phyloP scores from a whole-genome alignment of 176 grass and related monocot genomes.

The Eleusine indica region DNA sequence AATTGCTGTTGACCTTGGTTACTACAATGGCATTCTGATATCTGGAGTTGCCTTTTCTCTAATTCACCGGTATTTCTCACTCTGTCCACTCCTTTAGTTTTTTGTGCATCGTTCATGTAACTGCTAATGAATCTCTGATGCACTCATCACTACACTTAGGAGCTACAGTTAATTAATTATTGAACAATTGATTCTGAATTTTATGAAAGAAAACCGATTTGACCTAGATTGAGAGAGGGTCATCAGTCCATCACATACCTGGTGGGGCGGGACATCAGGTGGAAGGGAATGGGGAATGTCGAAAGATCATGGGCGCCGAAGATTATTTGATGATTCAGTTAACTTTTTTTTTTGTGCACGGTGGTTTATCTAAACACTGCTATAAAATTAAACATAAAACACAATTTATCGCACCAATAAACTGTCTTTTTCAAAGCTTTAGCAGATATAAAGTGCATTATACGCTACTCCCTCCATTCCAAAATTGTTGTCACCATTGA shows the following conservation, averaged over 20 bases:
- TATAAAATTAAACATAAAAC: slow-evolving; percentile 26
- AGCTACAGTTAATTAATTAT: background rate
- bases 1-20: slow-evolving; percentile 81
- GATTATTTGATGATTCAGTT: background rate
- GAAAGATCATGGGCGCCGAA: background rate
- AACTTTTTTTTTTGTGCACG: background rate
- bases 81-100: slow-evolving; percentile 35
- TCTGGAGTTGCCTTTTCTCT: slow-evolving; percentile 81
- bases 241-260: background rate
- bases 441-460: background rate
- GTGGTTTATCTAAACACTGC: background rate
- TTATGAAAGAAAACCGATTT: background rate
- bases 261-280: background rate
- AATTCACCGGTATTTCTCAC: slow-evolving; percentile 74
- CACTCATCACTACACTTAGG: slow-evolving; percentile 12
- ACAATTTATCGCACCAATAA: slow-evolving; percentile 21
- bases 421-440: slow-evolving; percentile 12
- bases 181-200: background rate
- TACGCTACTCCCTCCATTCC: background rate
- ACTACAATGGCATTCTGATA: slow-evolving; percentile 70
- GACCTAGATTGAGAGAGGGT: background rate
- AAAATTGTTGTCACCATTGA: too few species aligned
- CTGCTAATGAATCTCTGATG: slow-evolving; percentile 25
- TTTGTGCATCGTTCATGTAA: slow-evolving; percentile 19
- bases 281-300: background rate